Evolutionary conservation across 371 early-diverging fungal species (phyloP).

Genomic region (Cokeromyces recurvatus): DNA sequence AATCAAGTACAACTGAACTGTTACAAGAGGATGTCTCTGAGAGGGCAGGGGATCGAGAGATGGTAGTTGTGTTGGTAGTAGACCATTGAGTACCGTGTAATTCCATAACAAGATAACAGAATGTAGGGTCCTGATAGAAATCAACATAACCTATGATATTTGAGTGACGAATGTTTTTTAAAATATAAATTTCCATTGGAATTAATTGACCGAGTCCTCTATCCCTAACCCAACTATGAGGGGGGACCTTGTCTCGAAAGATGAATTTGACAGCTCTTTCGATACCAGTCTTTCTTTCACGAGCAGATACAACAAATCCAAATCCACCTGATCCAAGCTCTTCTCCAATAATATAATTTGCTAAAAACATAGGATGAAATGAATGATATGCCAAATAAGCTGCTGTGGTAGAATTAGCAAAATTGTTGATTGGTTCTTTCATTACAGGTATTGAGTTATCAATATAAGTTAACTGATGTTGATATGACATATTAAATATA

Average conservation of each 20-base stretch:
- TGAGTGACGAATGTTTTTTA: conserved; percentile 62
- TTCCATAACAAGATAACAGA: conserved; percentile 75
- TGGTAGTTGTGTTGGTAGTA: conserved; percentile 3
- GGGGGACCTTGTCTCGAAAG: conserved; percentile 58
- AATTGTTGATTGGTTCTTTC: not conserved
- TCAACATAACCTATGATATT: conserved; percentile 69
- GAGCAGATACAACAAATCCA: conserved; percentile 70
- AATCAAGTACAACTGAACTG: conserved; percentile 14
- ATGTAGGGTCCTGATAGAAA: conserved; percentile 60
- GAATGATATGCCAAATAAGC: no score
- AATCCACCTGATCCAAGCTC: conserved; percentile 79
- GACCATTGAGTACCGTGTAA: conserved; percentile 74
- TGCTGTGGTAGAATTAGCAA: no score
- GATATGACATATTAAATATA: not conserved
- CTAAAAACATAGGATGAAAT: conserved; percentile 42
- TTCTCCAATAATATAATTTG: conserved; percentile 53
- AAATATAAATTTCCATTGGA: conserved; percentile 73
- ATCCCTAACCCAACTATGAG: conserved; percentile 56
- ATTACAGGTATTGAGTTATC: conserved; percentile 3
- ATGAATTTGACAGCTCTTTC: conserved; percentile 83
- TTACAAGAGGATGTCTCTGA: conserved; percentile 23
- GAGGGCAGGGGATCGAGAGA: conserved; percentile 20
- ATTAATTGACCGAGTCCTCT: conserved; percentile 55
- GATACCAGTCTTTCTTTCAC: conserved; percentile 38
- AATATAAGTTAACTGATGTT: conserved; percentile 4